Conservation (phyloP, 2,329 filamentous ascomycete genomes). For the Scedosporium aurantiacum region DNA sequence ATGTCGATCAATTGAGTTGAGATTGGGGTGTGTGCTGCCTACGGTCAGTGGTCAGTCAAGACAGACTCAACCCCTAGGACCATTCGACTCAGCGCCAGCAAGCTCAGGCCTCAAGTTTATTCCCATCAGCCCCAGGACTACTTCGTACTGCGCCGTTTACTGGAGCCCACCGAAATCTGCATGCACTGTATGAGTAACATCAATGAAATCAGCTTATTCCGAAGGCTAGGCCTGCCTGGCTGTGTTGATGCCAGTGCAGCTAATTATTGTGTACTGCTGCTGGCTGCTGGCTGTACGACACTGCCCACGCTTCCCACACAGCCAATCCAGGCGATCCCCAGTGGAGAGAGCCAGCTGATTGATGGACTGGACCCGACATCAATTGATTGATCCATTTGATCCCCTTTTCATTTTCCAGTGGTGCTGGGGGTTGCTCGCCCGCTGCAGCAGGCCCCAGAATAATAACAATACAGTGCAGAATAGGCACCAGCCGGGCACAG, state of each 20-base stretch:
- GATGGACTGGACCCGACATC: not conserved
- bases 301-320: too few relatives aligned
- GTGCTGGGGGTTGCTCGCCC: not conserved
- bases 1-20: too few relatives aligned
- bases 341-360: too few relatives aligned
- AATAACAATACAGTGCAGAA: not conserved
- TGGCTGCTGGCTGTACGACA: not conserved
- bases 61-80: too few relatives aligned
- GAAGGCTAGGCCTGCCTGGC: not conserved
- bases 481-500: not conserved
- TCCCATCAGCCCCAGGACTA: too few relatives aligned
- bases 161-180: not conserved
- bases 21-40: not conserved
- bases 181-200: not conserved
- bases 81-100: not conserved
- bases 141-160: not conserved
- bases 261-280: not conserved
- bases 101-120: too few relatives aligned
- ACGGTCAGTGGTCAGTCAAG: too few relatives aligned
- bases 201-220: not conserved
- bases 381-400: not conserved
- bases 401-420: not conserved
- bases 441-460: not conserved
- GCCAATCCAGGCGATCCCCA: too few relatives aligned
- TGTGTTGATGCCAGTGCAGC: not conserved